Evolutionary conservation across 148 eudicot genomes (phyloP).

Genomic region (Chenopodium quinoa): DNA sequence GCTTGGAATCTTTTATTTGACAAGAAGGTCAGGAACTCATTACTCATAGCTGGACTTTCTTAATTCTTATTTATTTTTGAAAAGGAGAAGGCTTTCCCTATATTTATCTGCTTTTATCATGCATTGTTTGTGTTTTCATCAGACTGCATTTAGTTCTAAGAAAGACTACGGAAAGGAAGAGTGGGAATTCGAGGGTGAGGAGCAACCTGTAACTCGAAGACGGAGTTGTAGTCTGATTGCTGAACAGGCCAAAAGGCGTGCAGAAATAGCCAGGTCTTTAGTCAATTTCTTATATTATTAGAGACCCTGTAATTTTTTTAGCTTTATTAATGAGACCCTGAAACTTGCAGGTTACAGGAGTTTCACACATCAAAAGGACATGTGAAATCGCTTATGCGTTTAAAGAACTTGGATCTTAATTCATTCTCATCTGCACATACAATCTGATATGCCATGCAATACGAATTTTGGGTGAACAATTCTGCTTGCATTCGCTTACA

Average conservation of each 20-base stretch:
- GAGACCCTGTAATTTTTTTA: not conserved
- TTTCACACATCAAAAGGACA: slow-evolving; percentile 55
- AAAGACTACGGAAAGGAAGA: slow-evolving; percentile 61
- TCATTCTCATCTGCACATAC: slow-evolving; percentile 45
- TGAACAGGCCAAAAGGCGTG: slow-evolving; percentile 67
- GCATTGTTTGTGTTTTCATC: slow-evolving; percentile 14
- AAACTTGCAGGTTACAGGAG: slow-evolving; percentile 57
- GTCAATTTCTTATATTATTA: not conserved
- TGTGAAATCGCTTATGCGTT: slow-evolving; percentile 54
- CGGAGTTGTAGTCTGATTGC: slow-evolving; percentile 48
- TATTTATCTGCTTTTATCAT: not conserved
- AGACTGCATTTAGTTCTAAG: slow-evolving; percentile 66
- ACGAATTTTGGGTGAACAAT: not conserved
- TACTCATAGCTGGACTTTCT: not conserved
- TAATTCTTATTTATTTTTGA: not conserved
- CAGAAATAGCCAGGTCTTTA: slow-evolving; percentile 65
- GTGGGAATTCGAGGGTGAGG: slow-evolving; percentile 40
- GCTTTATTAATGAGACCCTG: not conserved
- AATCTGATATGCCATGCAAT: slow-evolving; percentile 31
- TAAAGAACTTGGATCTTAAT: slow-evolving; percentile 50
- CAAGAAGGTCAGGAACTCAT: slow-evolving; percentile 43
- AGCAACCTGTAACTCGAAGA: slow-evolving; percentile 21
- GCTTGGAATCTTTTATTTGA: slow-evolving; percentile 68
- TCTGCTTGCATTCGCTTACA: slow-evolving; percentile 3
- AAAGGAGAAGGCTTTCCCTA: too few relatives aligned